These are phyloP conservation scores for Coemansia biformis DNA, from an alignment of 192 early-diverging fungal species.

Conservation along the genomic window DNA sequence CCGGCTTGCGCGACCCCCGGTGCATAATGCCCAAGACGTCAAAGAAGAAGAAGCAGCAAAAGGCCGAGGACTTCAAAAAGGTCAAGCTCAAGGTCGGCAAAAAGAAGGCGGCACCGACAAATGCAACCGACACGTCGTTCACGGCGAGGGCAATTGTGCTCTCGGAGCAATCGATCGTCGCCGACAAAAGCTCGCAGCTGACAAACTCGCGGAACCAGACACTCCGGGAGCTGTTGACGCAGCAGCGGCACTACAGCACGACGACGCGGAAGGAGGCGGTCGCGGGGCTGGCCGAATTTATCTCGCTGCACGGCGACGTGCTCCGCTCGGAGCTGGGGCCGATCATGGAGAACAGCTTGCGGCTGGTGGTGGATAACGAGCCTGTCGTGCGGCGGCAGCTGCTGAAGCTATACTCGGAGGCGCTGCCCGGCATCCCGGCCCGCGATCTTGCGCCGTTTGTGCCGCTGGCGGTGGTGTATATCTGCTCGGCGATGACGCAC, in stretches of 20 bases:
- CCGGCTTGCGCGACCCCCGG: too few relatives aligned
- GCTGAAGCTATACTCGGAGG: slow-evolving; percentile 43
- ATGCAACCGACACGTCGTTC: slow-evolving; percentile 78
- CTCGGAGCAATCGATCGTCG: slow-evolving; percentile 70
- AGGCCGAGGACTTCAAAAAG: slow-evolving; percentile 83
- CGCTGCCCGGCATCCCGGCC: slow-evolving; percentile 40
- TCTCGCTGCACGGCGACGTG: slow-evolving; percentile 28
- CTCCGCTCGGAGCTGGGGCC: slow-evolving; percentile 45
- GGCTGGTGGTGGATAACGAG: slow-evolving; percentile 49
- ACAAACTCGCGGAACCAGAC: slow-evolving; percentile 76
- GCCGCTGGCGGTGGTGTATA: slow-evolving; percentile 69
- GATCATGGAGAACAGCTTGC: slow-evolving; percentile 40
- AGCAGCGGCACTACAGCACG: slow-evolving; percentile 75
- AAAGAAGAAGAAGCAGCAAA: slow-evolving; percentile 60
- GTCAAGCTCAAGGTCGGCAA: slow-evolving; percentile 89
- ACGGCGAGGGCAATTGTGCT: slow-evolving; percentile 73
- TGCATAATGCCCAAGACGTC: slow-evolving; percentile 63
- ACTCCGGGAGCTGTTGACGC: slow-evolving; percentile 65
- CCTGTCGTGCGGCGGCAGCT: slow-evolving; percentile 44
- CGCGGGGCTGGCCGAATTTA: slow-evolving; percentile 46
- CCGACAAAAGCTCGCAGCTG: slow-evolving; percentile 65
- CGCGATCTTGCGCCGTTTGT: slow-evolving; percentile 73
- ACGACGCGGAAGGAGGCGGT: slow-evolving; percentile 51
- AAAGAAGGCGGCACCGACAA: slow-evolving; percentile 69
- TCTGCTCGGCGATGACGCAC: slow-evolving; percentile 84